Evolutionary conservation across 2,329 filamentous ascomycete genomes (phyloP).

Genomic region (Clonostachys sp.): DNA sequence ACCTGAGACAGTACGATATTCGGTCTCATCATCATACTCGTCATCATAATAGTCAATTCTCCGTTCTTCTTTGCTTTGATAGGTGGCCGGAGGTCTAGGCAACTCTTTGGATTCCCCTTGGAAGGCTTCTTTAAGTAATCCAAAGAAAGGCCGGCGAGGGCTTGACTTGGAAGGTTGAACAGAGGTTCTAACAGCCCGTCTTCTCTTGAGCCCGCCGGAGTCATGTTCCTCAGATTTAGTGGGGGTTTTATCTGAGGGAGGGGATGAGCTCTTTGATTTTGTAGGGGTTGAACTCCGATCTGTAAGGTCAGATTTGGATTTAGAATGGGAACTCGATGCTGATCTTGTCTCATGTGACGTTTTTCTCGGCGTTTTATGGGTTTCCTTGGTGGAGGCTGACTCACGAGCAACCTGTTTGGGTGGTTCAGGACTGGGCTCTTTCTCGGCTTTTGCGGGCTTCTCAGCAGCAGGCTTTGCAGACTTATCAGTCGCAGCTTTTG

Average conservation of each 20-base stretch:
- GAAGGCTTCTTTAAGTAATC: constrained; percentile 57
- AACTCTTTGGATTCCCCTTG: constrained; percentile 53
- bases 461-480: constrained; percentile 18
- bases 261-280: constrained; percentile 5
- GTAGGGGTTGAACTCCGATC: constrained; percentile 6
- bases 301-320: constrained; percentile 1
- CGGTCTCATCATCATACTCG: constrained; percentile 11
- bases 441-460: background rate
- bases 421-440: background rate
- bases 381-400: background rate
- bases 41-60: constrained; percentile 16
- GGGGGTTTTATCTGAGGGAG: background rate
- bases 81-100: constrained; percentile 37
- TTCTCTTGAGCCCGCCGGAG: constrained; percentile 45
- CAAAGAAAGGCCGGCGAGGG: constrained; percentile 48
- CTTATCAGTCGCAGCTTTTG: constrained; percentile 1
- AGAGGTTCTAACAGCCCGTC: constrained; percentile 46
- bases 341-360: constrained; percentile 12
- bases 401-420: background rate
- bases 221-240: constrained; percentile 19
- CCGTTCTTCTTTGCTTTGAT: constrained; percentile 41
- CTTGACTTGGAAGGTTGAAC: constrained; percentile 42
- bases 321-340: background rate
- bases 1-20: constrained; percentile 1
- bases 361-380: constrained; percentile 8